A percentile compares a stretch with the other conserved stretches of the same genome.
These are phyloP conservation scores for Coix lacrymajobi DNA, from an alignment of 176 grass and related monocot species.

Conservation along the genomic window DNA sequence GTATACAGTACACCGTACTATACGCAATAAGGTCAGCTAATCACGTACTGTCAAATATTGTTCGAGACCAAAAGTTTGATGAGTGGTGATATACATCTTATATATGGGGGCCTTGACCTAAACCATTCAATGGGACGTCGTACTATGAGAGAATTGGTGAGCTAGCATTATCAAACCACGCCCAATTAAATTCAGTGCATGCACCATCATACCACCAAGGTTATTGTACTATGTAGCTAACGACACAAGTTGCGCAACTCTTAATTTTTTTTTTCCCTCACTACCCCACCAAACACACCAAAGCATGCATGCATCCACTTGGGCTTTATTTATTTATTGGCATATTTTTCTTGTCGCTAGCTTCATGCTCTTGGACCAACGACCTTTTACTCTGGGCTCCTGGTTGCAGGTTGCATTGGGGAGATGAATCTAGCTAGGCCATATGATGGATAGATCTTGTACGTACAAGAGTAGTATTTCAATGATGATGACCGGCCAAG, in stretches of 20 bases:
- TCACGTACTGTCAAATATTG: too few species aligned
- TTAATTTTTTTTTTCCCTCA: not conserved
- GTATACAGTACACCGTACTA: too few species aligned
- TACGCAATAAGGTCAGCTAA: not conserved
- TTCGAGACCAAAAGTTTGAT: not conserved
- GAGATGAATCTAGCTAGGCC: not conserved
- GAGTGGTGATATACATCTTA: too few species aligned
- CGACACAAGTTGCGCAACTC: not conserved
- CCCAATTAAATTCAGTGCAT: slow-evolving; percentile 26
- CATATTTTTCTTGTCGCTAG: not conserved
- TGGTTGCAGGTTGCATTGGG: not conserved
- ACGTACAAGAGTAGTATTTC: not conserved
- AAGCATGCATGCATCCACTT: slow-evolving; percentile 5
- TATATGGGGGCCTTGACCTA: not conserved
- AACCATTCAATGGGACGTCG: not conserved
- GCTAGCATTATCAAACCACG: not conserved
- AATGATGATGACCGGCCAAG: not conserved
- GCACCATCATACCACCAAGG: not conserved
- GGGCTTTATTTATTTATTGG: slow-evolving; percentile 4
- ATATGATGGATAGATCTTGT: not conserved
- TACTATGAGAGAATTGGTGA: not conserved
- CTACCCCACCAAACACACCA: not conserved
- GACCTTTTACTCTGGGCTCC: too few species aligned
- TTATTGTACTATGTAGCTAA: too few species aligned
- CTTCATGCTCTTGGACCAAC: not conserved